Percentiles rank a stretch among this genome's conserved stretches.
phyloP scores from a whole-genome alignment of 148 eudicot species.

The Silene conica region DNA sequence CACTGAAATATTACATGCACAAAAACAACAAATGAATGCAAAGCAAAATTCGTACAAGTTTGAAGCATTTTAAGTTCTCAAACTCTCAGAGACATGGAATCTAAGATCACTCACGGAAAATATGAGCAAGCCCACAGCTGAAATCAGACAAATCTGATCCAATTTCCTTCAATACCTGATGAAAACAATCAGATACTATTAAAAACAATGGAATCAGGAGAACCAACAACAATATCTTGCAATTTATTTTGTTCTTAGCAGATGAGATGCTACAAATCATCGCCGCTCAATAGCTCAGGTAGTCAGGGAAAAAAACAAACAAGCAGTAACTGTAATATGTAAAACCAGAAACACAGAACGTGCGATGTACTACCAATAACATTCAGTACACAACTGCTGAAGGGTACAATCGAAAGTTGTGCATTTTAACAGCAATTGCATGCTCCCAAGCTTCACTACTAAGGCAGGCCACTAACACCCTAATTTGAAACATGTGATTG shows the following conservation, averaged over 20 bases:
- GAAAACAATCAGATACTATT: slow-evolving; percentile 3
- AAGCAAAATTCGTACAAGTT: neutral
- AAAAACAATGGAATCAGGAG: too few species aligned
- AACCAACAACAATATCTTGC: too few species aligned
- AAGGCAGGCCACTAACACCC: too few species aligned
- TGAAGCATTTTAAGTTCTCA: neutral
- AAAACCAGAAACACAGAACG: too few species aligned
- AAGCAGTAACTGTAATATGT: neutral
- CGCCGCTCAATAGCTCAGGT: neutral
- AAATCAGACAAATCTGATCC: slow-evolving; percentile 75
- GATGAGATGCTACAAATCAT: too few species aligned
- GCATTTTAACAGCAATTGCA: too few species aligned
- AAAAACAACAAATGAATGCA: slow-evolving; percentile 7
- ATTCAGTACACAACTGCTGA: too few species aligned
- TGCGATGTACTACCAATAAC: too few species aligned
- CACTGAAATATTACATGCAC: slow-evolving; percentile 44
- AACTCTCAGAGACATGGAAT: neutral
- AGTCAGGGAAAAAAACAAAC: neutral
- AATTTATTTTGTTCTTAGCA: too few species aligned
- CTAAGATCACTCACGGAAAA: slow-evolving; percentile 58
- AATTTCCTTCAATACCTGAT: slow-evolving; percentile 85
- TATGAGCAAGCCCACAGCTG: slow-evolving; percentile 88
- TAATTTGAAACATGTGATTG: too few species aligned
- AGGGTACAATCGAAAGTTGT: too few species aligned
- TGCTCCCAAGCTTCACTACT: too few species aligned